These are phyloP conservation scores for Thermomyces lanuginosus DNA, from an alignment of 2,329 filamentous ascomycete genomes.

Conservation along the genomic window DNA sequence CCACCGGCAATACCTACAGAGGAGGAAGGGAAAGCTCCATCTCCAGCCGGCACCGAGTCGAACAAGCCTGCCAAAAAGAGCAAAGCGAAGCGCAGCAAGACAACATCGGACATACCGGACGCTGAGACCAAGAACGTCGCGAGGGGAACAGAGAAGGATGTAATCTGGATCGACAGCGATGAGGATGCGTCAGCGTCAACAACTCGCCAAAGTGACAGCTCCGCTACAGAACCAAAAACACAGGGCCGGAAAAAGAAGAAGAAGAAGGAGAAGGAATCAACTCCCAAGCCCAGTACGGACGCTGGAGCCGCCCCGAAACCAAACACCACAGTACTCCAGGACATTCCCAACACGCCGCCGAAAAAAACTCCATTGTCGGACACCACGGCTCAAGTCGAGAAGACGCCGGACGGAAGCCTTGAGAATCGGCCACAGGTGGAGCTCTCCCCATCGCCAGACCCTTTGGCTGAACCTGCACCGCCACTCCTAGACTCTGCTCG, in stretches of 20 bases:
- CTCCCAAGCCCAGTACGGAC: not conserved
- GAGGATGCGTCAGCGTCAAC: constrained; percentile 6
- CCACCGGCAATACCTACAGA: not conserved
- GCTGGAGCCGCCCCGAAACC: constrained; percentile 1
- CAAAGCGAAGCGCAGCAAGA: constrained; percentile 30
- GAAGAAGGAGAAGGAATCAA: constrained; percentile 5
- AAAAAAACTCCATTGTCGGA: constrained; percentile 3
- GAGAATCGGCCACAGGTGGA: not conserved
- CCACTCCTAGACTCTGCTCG: constrained; percentile 3
- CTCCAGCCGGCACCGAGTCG: constrained; percentile 10
- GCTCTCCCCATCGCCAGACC: not conserved
- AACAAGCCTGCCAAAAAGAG: constrained; percentile 32
- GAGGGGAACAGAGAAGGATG: constrained; percentile 23
- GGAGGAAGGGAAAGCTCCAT: not conserved
- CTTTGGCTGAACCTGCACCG: constrained; percentile 6
- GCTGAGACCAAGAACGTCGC: constrained; percentile 14
- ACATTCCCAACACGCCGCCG: constrained; percentile 4
- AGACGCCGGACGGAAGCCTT: not conserved
- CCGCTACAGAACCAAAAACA: constrained; percentile 21
- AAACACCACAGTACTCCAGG: constrained; percentile 3
- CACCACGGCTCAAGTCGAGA: not conserved
- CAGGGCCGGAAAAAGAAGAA: constrained; percentile 28
- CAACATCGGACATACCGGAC: constrained; percentile 16
- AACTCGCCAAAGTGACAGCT: constrained; percentile 1
- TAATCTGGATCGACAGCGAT: constrained; percentile 24